These are phyloP conservation scores for Colletotrichum liaoningense DNA, from an alignment of 2,329 filamentous ascomycete species.

Conservation along the genomic window DNA sequence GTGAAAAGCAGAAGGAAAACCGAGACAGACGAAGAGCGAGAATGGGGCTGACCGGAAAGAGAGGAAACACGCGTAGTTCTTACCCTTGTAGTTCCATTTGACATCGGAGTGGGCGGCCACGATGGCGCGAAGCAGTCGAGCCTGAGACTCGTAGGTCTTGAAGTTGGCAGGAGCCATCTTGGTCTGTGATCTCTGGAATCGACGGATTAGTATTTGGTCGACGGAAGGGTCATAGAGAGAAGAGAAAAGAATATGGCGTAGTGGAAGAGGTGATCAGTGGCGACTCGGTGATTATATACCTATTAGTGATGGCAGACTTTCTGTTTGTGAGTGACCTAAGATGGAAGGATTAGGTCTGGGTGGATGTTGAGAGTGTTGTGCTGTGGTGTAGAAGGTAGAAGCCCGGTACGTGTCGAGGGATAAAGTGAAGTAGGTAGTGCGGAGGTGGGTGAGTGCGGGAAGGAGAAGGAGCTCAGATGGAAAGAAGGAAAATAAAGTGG, in stretches of 20 bases:
- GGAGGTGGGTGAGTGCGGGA: neutral
- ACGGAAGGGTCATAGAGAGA: too few species aligned
- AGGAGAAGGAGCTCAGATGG: neutral
- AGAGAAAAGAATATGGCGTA: neutral
- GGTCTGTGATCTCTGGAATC: neutral
- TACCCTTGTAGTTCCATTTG: slow-evolving; percentile 72
- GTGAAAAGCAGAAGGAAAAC: neutral
- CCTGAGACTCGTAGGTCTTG: slow-evolving; percentile 69
- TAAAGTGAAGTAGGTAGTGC: neutral
- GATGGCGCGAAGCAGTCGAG: slow-evolving; percentile 70
- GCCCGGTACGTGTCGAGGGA: neutral
- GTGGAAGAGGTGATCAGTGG: too few species aligned
- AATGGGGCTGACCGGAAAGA: neutral
- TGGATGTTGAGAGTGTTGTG: neutral
- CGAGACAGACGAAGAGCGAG: neutral
- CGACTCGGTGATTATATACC: neutral
- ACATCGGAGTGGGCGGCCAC: slow-evolving; percentile 66
- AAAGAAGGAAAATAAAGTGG: neutral
- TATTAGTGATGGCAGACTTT: neutral
- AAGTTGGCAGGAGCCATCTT: slow-evolving; percentile 67
- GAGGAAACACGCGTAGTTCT: slow-evolving; percentile 40
- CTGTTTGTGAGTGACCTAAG: neutral
- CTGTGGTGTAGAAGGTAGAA: neutral
- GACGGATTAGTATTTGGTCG: neutral
- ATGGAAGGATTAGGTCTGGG: neutral